Evolutionary conservation across 202 grass and related monocot genomes (phyloP).

Genomic region (Setaria italica): DNA sequence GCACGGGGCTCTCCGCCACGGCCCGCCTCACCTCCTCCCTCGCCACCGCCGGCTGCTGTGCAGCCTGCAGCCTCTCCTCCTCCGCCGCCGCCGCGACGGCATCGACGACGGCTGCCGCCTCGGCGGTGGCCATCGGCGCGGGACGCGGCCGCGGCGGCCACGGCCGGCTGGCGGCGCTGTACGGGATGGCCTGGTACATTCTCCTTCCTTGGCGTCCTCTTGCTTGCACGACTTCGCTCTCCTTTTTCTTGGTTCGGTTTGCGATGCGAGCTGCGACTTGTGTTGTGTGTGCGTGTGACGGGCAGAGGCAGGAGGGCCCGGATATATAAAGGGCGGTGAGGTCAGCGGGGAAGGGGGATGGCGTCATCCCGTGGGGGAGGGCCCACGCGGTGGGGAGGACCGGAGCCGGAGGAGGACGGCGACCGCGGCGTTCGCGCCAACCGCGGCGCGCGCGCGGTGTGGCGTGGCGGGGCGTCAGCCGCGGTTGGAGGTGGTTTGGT

Average conservation of each 20-base stretch:
- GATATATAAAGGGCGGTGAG: slow-evolving; percentile 52
- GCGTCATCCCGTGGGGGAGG: slow-evolving; percentile 7
- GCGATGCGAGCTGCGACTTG: not conserved
- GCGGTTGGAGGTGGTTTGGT: slow-evolving; percentile 45
- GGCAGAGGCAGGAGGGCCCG: not conserved
- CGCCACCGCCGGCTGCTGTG: not conserved
- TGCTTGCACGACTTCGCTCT: not conserved
- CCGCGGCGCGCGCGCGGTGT: slow-evolving; percentile 34
- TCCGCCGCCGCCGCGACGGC: not conserved
- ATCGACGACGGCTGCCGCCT: not conserved
- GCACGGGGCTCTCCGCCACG: slow-evolving; percentile 77
- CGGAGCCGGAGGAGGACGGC: not conserved
- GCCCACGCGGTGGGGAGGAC: slow-evolving; percentile 1
- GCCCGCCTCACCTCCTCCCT: slow-evolving; percentile 51
- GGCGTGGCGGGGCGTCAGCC: slow-evolving; percentile 57
- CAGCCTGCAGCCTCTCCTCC: not conserved
- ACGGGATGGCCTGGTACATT: slow-evolving; percentile 89
- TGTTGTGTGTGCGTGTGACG: slow-evolving; percentile 15
- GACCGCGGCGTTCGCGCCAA: slow-evolving; percentile 25
- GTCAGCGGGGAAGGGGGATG: not conserved
- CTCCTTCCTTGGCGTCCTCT: not conserved
- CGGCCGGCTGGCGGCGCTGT: slow-evolving; percentile 57
- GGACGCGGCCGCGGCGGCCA: slow-evolving; percentile 48
- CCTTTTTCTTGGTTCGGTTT: not conserved
- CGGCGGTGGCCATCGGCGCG: not conserved